phyloP scores from a whole-genome alignment of 2,329 filamentous ascomycete genomes.

The Tolypocladium tropicale region DNA sequence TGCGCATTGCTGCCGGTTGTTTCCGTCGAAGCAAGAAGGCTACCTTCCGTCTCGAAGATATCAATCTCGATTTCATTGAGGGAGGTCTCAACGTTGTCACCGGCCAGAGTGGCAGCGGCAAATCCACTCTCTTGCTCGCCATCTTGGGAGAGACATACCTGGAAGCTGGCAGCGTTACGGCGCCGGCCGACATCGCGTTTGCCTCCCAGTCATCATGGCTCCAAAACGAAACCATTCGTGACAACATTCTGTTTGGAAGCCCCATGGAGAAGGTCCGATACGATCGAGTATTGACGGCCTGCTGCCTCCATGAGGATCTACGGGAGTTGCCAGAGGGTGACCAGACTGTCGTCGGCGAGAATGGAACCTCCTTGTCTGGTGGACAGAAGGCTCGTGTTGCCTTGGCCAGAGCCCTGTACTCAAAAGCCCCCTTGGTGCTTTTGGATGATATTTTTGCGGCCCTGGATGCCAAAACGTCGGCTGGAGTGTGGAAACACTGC shows the following conservation, averaged over 20 bases:
- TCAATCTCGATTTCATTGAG: constrained; percentile 41
- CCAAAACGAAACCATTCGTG: constrained; percentile 43
- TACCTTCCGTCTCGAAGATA: constrained; percentile 35
- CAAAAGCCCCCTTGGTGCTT: constrained; percentile 41
- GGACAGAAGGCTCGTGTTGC: constrained; percentile 48
- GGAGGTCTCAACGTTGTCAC: constrained; percentile 44
- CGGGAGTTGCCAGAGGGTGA: constrained; percentile 39
- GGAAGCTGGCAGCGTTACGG: constrained; percentile 34
- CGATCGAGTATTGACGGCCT: constrained; percentile 43
- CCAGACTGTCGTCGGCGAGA: constrained; percentile 42
- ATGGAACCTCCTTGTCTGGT: constrained; percentile 43
- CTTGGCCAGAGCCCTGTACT: constrained; percentile 47
- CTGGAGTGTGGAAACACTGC: constrained; percentile 44
- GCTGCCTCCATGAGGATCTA: constrained; percentile 40
- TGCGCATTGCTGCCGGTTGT: constrained; percentile 33
- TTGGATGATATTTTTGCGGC: constrained; percentile 52
- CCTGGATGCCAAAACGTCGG: constrained; percentile 47
- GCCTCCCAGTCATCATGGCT: constrained; percentile 49
- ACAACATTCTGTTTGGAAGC: constrained; percentile 45
- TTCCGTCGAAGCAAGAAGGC: constrained; percentile 41
- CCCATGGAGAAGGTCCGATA: constrained; percentile 43
- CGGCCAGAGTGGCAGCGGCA: constrained; percentile 45
- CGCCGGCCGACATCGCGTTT: constrained; percentile 43
- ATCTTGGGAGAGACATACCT: constrained; percentile 45
- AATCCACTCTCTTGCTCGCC: constrained; percentile 43